Base-by-base conservation (phyloP, 2,329 filamentous ascomycete genomes). In the Apiospora kogelbergensis region DNA sequence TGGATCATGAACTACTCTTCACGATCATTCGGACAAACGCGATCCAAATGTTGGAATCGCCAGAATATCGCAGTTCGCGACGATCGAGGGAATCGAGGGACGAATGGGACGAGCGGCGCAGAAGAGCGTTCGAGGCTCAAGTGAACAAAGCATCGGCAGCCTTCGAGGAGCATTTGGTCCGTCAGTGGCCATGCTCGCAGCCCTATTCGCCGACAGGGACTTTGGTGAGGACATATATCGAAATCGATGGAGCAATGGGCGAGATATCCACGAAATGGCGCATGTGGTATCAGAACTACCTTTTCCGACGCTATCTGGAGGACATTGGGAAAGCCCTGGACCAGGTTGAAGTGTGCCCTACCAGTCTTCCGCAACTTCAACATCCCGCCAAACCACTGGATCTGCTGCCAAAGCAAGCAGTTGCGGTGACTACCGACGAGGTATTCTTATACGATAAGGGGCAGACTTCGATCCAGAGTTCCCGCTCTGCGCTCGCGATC, bases 1-100 rank as follows among this genome's bases (percentile, higher is more conserved):
- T 22, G 7, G 7, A 53, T 6, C n/a, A n/a, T 72, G 72, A 2
- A 72, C 70, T 65, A n/a, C 20, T n/a, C 70, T 70, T 6, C n/a
- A 63, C 13, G 63, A 63, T 11, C 0, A 42, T 9, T 63, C 1
- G 10, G 37, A 73, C 4, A 45, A 60, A 22, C 46, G 46, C 20
- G 13, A 53, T 41, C 40, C 5, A 41, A 2, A 10, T 11, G 40
- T 42, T 9, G 24, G 10, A 17, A 15, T 42, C 63, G n/a, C 63
- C 37, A 17, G 63, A 65, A 45, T 30, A 42, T 40, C 17, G 40
- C 30, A 53, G 13, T 22, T 22, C 24, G 46, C 5, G 15, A 45
- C 65, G 6, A 41, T 41, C 40, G 11, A 41, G 40, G 40, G 22
- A 13, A 20, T 26, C 15, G 37, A 42, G n/a, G 37, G 3, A 2